Evolutionary conservation across 768 basidiomycete genomes (phyloP), one percentile per base, ranked within the genome.

Genomic region (Mycena vitilis): DNA sequence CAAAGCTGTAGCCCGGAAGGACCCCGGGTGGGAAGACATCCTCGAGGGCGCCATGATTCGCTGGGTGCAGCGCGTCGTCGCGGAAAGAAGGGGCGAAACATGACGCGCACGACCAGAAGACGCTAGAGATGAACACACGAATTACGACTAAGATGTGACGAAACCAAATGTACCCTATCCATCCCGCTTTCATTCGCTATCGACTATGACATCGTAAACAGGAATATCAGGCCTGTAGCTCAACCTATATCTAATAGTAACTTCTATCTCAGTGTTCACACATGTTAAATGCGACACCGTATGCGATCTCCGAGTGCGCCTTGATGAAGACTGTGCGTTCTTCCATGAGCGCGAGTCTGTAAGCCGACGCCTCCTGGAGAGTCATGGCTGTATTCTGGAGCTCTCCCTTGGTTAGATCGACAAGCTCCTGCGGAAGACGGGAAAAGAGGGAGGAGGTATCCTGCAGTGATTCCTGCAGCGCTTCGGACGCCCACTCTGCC

Each of bases 11-110:
- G 95, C 94, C 36, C 83, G 88, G 65, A 88, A 84, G 64, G 94
- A 92, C 13, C 84, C 86, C 0, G 94, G 92, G 0, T 97, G 95
- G 95, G 90, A 94, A 63, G 81, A 81, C 30, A 94, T 95, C 91
- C 82, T 97, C 7, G 89, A 92, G 75, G 73, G 73, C 23, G 84
- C 88, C 0, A 78, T 95, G 13, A 54, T 86, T 48, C 80, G 83
- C 42, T 96, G 95, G 95, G 83, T 90, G 63, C 81, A 83, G 25
- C 88, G 85, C 36, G 89, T 90, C 9, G 86, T 94, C 5, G 86
- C 88, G 44, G 95, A 97, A 80, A 80, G 78, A 79, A 87, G 87
- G 78, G 80, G 76, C 54, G 84, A 78, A 63, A 74, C 55, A 40
- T 72, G 66, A 70, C 30, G 13, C 13, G 23, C 13, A 56, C 20